Evolutionary conservation across 1,139 yeast species (phyloP).

Genomic region (Candida sp.): DNA sequence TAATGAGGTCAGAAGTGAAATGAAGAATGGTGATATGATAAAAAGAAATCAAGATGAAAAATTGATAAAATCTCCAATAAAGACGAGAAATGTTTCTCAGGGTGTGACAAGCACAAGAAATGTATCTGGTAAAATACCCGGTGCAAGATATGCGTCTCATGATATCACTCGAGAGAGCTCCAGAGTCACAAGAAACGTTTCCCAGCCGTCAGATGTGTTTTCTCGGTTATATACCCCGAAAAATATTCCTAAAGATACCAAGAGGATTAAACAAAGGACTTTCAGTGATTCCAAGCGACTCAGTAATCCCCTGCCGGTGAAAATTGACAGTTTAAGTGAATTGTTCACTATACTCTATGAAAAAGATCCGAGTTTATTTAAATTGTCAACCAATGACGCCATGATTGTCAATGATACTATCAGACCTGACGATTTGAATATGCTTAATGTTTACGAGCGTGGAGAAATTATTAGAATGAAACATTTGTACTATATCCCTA

Average conservation of each 20-base stretch:
- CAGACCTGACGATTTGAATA: slow-evolving; percentile 6
- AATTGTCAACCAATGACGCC: slow-evolving; percentile 7
- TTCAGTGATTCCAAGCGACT: background rate
- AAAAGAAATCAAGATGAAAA: background rate
- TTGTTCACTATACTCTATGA: slow-evolving; percentile 17
- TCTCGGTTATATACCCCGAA: slow-evolving; percentile 1
- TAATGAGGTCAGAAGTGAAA: background rate
- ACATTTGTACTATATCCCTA: slow-evolving; percentile 38
- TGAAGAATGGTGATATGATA: background rate
- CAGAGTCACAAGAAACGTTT: background rate
- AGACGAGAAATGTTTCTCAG: background rate
- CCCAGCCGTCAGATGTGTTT: slow-evolving; percentile 1
- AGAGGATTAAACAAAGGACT: background rate
- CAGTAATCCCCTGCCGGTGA: slow-evolving; percentile 4
- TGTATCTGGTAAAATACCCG: background rate
- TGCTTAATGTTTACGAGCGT: slow-evolving; percentile 46
- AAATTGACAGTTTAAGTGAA: slow-evolving; percentile 15
- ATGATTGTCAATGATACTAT: slow-evolving; percentile 4
- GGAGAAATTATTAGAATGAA: slow-evolving; percentile 47
- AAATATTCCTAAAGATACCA: background rate
- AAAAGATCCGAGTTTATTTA: slow-evolving; percentile 20
- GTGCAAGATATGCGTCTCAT: background rate
- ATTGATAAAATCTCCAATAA: too few relatives aligned
- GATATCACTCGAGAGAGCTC: background rate
- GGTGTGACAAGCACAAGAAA: background rate